Evolutionary conservation across 176 grass and related monocot genomes (phyloP), one percentile per base, ranked within the genome.

Genomic region (Aegilops speltoides): DNA sequence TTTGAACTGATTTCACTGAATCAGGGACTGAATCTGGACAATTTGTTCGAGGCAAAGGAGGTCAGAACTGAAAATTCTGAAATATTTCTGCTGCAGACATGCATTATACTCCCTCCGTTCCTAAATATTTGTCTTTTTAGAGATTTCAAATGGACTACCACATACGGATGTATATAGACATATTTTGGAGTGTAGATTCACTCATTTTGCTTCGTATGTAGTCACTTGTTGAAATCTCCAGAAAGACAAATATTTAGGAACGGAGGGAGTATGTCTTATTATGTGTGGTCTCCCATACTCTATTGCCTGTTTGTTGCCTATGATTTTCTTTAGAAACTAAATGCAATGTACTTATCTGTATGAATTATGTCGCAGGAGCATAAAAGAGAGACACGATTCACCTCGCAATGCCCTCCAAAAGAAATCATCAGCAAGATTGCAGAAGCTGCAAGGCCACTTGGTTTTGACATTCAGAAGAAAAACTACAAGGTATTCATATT

Each of bases 1-100:
- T 99, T 99, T 82, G 97, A 99, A 87, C 77, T 99, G 76, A 99
- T 99, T 94, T 94, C 97, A 70, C 89, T 99, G 60, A 94, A 93
- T 22, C 91, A 96, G 29, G 97, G 88, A 41, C 90, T 99, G 33
- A 96, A 99, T 89, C 90, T 99, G 50, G 94, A 96, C 71, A 99
- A 99, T 78, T 91, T 99, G 46, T 96, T 99, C 13, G 94, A 99
- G 60, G 72, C 86, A 70, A 93, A 94, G 66, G 89, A 99, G 97
- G 97, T 96, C 4, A 56, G 74, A 57, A 77, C 46, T 57, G 46
- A 56, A 9, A 57, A 77, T 4, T 57, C 46, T 56, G 17, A 82
- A 52, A 70, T 52, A 52, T 15, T 80, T 80, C 45, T 76, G 8
- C n/a, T 88, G 10, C 46, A 40, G 36, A 29, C 4, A 68, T 3